Evolutionary conservation across 2,329 filamentous ascomycete species (phyloP).

Genomic region (Ophiostoma pallidulum): DNA sequence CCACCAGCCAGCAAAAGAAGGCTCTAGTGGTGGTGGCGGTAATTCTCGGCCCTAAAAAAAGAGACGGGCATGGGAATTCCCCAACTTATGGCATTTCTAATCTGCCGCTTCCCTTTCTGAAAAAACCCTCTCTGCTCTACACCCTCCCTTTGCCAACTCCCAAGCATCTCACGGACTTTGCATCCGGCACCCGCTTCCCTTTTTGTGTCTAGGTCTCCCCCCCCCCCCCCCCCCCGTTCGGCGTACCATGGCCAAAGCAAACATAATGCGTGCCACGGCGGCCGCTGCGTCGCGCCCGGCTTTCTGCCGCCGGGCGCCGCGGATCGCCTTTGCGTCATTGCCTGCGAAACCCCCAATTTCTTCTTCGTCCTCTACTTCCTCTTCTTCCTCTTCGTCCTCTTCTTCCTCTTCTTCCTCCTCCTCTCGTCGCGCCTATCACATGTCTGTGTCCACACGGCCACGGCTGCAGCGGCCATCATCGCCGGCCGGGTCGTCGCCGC

Average conservation of each 20-base stretch:
- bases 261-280: slow-evolving; percentile 16
- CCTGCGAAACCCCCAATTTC: background rate
- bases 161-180: too few relatives aligned
- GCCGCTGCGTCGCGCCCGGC: slow-evolving; percentile 15
- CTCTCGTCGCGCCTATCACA: slow-evolving; percentile 8
- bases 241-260: slow-evolving; percentile 20
- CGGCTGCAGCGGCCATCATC: slow-evolving; percentile 21
- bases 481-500: too few relatives aligned
- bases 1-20: too few relatives aligned
- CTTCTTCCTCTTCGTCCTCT: background rate
- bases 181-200: too few relatives aligned
- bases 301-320: slow-evolving; percentile 12
- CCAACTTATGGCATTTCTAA: slow-evolving; percentile 10
- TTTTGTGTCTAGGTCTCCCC: too few relatives aligned
- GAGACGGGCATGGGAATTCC: slow-evolving; percentile 3
- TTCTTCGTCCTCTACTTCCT: background rate
- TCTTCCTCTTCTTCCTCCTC: background rate
- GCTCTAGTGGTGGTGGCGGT: slow-evolving; percentile 7
- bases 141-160: too few relatives aligned
- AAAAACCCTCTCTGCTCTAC: too few relatives aligned
- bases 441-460: slow-evolving; percentile 12
- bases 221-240: background rate
- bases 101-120: background rate
- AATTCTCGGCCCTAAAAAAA: slow-evolving; percentile 11
- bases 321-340: slow-evolving; percentile 9